phyloP scores from a whole-genome alignment of 1,284 basidiomycete genomes.

The Ustilago curta region DNA sequence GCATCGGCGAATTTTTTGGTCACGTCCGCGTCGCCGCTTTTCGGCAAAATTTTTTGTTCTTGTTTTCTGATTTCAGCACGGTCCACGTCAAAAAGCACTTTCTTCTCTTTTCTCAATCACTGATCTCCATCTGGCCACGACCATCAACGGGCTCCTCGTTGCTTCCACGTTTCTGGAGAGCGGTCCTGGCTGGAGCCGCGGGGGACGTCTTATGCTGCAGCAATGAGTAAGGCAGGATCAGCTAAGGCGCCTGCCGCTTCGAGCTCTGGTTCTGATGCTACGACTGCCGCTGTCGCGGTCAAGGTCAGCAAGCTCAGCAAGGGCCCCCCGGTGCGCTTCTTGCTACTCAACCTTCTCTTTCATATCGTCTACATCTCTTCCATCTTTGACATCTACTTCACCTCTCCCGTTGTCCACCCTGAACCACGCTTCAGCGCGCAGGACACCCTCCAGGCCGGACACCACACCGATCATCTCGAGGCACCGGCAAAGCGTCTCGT shows the following conservation, averaged over 20 bases:
- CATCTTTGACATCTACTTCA: conserved; percentile 90
- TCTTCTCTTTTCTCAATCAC: neutral
- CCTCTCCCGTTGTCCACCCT: conserved; percentile 70
- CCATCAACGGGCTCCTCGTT: neutral
- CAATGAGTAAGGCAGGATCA: conserved; percentile 10
- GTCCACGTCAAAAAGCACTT: neutral
- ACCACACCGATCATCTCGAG: conserved; percentile 14
- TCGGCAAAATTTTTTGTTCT: neutral
- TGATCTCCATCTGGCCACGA: neutral
- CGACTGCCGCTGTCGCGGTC: neutral
- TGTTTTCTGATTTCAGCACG: neutral
- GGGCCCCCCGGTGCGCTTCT: conserved; percentile 73
- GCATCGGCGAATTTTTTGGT: neutral
- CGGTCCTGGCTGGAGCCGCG: neutral
- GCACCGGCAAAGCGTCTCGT: conserved; percentile 80
- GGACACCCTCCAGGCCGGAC: conserved; percentile 10
- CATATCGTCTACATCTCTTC: conserved; percentile 59
- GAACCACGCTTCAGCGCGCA: conserved; percentile 48
- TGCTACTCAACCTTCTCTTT: conserved; percentile 66
- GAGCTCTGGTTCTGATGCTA: neutral
- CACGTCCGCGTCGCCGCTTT: neutral
- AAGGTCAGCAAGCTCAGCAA: conserved; percentile 68
- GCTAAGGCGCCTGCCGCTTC: conserved; percentile 4
- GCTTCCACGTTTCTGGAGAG: neutral
- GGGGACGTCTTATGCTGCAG: too few species aligned